phyloP scores from a whole-genome alignment of 306 rosid genomes.

The Spatholobus suberectus region DNA sequence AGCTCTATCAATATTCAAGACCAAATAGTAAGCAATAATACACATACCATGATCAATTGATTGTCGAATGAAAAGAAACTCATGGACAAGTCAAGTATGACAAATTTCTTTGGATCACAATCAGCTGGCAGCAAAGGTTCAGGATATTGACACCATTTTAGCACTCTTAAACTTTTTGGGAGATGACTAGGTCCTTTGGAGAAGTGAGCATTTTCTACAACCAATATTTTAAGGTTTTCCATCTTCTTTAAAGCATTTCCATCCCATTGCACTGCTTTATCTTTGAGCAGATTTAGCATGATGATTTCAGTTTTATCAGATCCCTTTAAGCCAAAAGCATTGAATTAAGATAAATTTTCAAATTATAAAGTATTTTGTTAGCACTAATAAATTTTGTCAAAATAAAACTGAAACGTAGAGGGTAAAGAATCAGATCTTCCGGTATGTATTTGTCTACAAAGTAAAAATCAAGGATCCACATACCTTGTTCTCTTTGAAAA shows the following conservation, averaged over 20 bases:
- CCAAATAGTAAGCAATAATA: not conserved
- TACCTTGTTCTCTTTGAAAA: not conserved
- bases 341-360: not conserved
- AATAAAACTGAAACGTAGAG: not conserved
- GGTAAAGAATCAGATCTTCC: not conserved
- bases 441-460: not conserved
- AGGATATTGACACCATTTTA: not conserved
- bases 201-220: not conserved
- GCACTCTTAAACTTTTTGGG: not conserved
- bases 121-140: not conserved
- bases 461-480: not conserved
- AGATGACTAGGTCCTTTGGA: not conserved
- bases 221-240: not conserved
- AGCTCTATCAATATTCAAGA: not conserved
- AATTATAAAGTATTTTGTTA: too few species aligned
- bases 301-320: not conserved
- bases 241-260: not conserved
- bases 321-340: not conserved
- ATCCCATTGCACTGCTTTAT: not conserved
- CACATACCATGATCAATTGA: not conserved
- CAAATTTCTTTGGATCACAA: not conserved
- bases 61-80: not conserved
- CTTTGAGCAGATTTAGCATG: not conserved
- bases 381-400: not conserved
- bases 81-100: not conserved